Percentiles rank a stretch among this genome's conserved stretches.
These are phyloP conservation scores for Amphirosellinia nigrospora DNA, from an alignment of 495 filamentous ascomycete genomes.

Conservation along the genomic window DNA sequence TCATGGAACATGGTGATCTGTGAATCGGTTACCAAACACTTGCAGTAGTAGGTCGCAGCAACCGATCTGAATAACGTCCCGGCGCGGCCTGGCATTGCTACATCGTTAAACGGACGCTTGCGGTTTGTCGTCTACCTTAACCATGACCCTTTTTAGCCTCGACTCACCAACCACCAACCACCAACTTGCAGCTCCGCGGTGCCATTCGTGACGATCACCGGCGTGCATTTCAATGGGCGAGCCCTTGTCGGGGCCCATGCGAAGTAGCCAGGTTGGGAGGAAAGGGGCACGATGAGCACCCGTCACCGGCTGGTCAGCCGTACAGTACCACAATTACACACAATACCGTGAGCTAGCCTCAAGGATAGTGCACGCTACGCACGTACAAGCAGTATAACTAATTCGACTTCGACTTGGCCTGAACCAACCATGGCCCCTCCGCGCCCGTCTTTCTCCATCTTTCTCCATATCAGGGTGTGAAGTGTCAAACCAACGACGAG, in stretches of 20 bases:
- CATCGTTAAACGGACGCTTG: slow-evolving; percentile 2
- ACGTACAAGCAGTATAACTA: background rate
- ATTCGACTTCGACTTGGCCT: slow-evolving; percentile 12
- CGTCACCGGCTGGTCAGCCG: slow-evolving; percentile 18
- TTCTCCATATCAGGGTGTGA: slow-evolving; percentile 15
- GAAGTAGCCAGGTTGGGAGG: slow-evolving; percentile 19
- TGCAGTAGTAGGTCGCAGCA: slow-evolving; percentile 20
- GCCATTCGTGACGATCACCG: background rate
- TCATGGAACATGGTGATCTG: slow-evolving; percentile 14
- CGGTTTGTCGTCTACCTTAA: slow-evolving; percentile 3
- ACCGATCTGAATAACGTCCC: slow-evolving; percentile 6
- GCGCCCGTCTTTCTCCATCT: slow-evolving; percentile 16
- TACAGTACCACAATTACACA: background rate
- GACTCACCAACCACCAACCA: slow-evolving; percentile 9
- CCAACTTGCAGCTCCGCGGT: slow-evolving; percentile 10
- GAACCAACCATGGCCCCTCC: slow-evolving; percentile 13
- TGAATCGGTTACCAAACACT: slow-evolving; percentile 24
- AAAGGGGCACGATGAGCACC: slow-evolving; percentile 18
- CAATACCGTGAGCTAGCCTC: background rate
- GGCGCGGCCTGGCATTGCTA: background rate
- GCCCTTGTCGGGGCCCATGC: slow-evolving; percentile 15
- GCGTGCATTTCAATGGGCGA: slow-evolving; percentile 12
- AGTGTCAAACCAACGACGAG: slow-evolving; percentile 24
- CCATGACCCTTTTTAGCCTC: background rate
- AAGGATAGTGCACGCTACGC: background rate